Evolutionary conservation across 2,329 filamentous ascomycete genomes (phyloP).

Genomic region (Helicocarpus griseus): DNA sequence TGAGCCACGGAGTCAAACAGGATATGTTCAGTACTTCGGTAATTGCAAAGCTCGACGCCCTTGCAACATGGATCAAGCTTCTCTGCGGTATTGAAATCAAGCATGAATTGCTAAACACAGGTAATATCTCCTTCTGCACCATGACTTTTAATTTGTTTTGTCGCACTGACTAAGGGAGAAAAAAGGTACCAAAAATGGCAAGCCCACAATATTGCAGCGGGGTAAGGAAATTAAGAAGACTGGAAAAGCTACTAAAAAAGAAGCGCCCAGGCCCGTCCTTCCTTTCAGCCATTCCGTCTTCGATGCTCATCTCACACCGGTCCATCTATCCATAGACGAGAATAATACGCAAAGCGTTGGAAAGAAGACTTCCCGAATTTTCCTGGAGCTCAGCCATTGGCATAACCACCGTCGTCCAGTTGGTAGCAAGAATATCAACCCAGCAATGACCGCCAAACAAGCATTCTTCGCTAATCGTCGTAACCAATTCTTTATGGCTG

Average conservation of each 20-base stretch:
- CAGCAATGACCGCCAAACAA: slow-evolving; percentile 18
- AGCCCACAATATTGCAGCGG: neutral
- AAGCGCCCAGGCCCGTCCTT: slow-evolving; percentile 4
- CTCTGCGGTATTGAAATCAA: neutral
- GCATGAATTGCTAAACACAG: neutral
- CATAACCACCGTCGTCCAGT: slow-evolving; percentile 23
- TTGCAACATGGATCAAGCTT: slow-evolving; percentile 5
- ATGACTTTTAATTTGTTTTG: neutral
- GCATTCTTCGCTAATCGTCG: slow-evolving; percentile 34
- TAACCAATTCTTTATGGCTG: slow-evolving; percentile 57
- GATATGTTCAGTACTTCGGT: slow-evolving; percentile 7
- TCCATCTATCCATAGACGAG: slow-evolving; percentile 16
- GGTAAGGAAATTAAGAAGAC: neutral
- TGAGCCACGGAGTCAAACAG: neutral
- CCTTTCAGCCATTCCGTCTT: slow-evolving; percentile 22
- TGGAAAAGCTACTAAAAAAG: neutral
- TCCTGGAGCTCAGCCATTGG: slow-evolving; percentile 26
- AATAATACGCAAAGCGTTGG: slow-evolving; percentile 4
- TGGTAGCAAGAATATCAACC: slow-evolving; percentile 8
- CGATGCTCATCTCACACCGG: slow-evolving; percentile 18
- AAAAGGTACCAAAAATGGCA: neutral
- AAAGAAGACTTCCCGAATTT: slow-evolving; percentile 13
- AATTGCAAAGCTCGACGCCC: slow-evolving; percentile 10
- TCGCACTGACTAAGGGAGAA: neutral
- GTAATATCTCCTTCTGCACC: neutral